These are phyloP conservation scores for Boletus sp. DNA, from an alignment of 768 basidiomycete genomes.

Conservation along the genomic window DNA sequence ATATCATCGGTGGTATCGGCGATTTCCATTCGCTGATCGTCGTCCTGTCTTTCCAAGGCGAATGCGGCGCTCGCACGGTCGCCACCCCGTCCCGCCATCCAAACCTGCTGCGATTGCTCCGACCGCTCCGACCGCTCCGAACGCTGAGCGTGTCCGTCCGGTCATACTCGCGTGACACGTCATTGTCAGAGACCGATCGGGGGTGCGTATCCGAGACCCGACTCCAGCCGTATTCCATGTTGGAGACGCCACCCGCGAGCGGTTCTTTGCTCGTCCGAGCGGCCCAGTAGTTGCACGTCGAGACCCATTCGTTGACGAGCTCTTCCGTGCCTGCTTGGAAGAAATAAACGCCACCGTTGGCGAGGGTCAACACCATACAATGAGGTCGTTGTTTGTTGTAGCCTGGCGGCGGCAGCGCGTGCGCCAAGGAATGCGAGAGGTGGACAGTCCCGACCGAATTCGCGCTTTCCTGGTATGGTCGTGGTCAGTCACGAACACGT, in stretches of 20 bases:
- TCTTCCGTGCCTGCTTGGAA: slow-evolving; percentile 99
- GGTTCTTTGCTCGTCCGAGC: slow-evolving; percentile 95
- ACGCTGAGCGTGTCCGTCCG: slow-evolving; percentile 66
- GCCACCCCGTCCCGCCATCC: slow-evolving; percentile 67
- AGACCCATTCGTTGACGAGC: slow-evolving; percentile 98
- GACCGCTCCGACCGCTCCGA: slow-evolving; percentile 72
- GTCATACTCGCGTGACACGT: slow-evolving; percentile 48
- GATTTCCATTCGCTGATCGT: slow-evolving; percentile 94
- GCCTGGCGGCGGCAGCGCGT: slow-evolving; percentile 85
- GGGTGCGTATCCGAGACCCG: slow-evolving; percentile 60
- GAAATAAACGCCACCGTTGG: slow-evolving; percentile 91
- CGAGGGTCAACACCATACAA: slow-evolving; percentile 90
- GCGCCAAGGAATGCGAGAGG: slow-evolving; percentile 85
- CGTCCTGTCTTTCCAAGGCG: slow-evolving; percentile 75
- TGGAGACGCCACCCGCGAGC: slow-evolving; percentile 92
- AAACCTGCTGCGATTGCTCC: slow-evolving; percentile 72
- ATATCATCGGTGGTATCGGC: slow-evolving; percentile 78
- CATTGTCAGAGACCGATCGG: slow-evolving; percentile 59
- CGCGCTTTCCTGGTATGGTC: slow-evolving; percentile 72
- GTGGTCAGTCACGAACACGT: slow-evolving; percentile 9
- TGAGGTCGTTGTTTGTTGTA: slow-evolving; percentile 89
- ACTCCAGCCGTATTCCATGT: slow-evolving; percentile 99
- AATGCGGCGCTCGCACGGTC: slow-evolving; percentile 62
- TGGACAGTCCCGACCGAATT: slow-evolving; percentile 77
- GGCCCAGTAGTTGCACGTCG: slow-evolving; percentile 99